Evolutionary conservation across 2,329 filamentous ascomycete genomes (phyloP).

Genomic region (Raffaelea albimanens): DNA sequence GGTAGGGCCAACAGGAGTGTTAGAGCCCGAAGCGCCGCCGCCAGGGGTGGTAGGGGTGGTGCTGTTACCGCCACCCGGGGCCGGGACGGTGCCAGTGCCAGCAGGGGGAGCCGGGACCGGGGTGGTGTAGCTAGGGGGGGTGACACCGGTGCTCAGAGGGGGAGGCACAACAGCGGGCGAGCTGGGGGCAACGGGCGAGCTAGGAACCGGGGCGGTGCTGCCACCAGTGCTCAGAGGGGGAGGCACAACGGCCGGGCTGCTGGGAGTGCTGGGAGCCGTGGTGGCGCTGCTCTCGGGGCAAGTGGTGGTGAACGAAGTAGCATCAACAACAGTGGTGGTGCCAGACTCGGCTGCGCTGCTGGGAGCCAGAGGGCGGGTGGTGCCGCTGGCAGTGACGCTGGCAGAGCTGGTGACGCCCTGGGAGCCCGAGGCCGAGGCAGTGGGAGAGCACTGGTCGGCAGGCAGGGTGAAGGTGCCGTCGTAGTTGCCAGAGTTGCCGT

Average conservation of each 20-base stretch:
- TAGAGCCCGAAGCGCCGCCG: background rate
- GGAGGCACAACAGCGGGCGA: background rate
- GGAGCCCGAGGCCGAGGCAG: conserved; percentile 9
- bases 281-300: background rate
- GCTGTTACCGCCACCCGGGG: background rate
- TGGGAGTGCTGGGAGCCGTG: conserved; percentile 9
- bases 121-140: conserved; percentile 5
- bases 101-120: conserved; percentile 6
- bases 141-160: conserved; percentile 4
- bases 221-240: conserved; percentile 2
- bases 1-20: conserved; percentile 10
- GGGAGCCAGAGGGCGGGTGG: background rate
- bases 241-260: conserved; percentile 10
- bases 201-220: background rate
- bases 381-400: background rate
- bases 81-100: conserved; percentile 4
- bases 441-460: conserved; percentile 23
- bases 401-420: conserved; percentile 2
- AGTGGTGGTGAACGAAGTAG: conserved; percentile 11
- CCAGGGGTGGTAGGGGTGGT: conserved; percentile 1
- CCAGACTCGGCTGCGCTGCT: background rate
- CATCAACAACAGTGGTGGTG: conserved; percentile 6
- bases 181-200: conserved; percentile 1
- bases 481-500: conserved; percentile 19
- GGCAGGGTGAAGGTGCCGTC: conserved; percentile 27